Evolutionary conservation across 441 rosid genomes (phyloP).

Genomic region (Erysimum cheiri): DNA sequence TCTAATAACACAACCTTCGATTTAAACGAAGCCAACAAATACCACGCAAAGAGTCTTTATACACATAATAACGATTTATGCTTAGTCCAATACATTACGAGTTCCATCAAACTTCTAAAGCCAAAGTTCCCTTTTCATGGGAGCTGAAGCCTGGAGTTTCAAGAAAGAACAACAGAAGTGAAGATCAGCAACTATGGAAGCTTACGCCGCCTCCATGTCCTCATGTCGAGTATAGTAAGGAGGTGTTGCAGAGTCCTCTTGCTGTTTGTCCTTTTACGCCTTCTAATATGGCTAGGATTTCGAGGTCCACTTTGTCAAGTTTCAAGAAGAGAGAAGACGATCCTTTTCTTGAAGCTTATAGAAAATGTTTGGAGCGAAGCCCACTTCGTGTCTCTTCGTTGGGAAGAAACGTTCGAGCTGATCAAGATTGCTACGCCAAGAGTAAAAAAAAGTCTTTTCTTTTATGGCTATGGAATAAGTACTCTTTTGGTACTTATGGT

Average conservation of each 20-base stretch:
- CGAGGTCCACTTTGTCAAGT: constrained; percentile 32
- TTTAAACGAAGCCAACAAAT: background rate
- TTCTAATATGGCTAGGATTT: constrained; percentile 4
- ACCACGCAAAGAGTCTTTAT: constrained; percentile 11
- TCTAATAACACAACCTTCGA: background rate
- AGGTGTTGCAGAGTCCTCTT: constrained; percentile 29
- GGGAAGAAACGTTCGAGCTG: constrained; percentile 30
- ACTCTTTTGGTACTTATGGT: constrained; percentile 34
- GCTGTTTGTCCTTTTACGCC: constrained; percentile 34
- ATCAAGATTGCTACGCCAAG: constrained; percentile 24
- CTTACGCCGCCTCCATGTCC: constrained; percentile 41
- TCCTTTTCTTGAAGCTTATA: constrained; percentile 44
- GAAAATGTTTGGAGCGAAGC: constrained; percentile 40
- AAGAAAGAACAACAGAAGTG: constrained; percentile 27
- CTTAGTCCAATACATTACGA: constrained; percentile 30
- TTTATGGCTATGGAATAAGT: constrained; percentile 40
- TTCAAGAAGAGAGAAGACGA: constrained; percentile 42
- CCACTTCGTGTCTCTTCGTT: constrained; percentile 25
- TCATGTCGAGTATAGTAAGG: constrained; percentile 19
- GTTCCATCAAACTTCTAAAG: constrained; percentile 39
- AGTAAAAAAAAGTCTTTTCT: constrained; percentile 23
- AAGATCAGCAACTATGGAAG: constrained; percentile 33
- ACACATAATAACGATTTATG: constrained; percentile 21
- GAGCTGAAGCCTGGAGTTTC: constrained; percentile 45
- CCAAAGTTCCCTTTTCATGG: constrained; percentile 46